Base-by-base conservation (phyloP, 306 rosid genomes). In the Herpetospermum pedunculosum region DNA sequence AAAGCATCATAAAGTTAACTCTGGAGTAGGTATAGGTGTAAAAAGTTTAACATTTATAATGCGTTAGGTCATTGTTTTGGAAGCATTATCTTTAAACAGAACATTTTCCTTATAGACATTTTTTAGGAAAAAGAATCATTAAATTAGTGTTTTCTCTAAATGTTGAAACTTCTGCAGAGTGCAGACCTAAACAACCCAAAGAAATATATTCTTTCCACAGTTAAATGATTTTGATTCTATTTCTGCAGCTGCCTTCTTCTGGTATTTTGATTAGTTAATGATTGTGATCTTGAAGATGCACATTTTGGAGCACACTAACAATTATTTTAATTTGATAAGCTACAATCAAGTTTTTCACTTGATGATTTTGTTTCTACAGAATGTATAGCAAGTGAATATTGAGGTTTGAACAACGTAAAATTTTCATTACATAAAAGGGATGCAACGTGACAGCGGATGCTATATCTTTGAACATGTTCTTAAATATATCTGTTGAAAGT, bases 1-100 rank as follows among this genome's bases (percentile, higher is more conserved):
- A 28, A 83, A 74, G 32, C 57, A 70, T 68, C 79, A 50, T 50
- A 50, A 50, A 50, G 25, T n/a, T 50, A 43, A 68, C 44, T 62
- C 25, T 13, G 32, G 34, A 26, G 2, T 57, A 53, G 65, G 15
- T 8, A 62, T 15, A 43, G 70, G 12, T 8, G 21, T 23, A 41
- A 50, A 30, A 80, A 73, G 15, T 23, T 52, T 10, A 85, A 50
- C 19, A 58, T 43, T 23, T 53, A 8, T 53, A 3, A 30, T 53
- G 48, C 23, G 14, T 54, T 54, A 13, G 34, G 34, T 34, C 11
- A 26, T 25, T 34, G 11, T 26, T 54, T 11, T 54, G 34, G 34
- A 54, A 54, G 16, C 58, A 23, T 10, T 54, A 8, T 54, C 16
- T 53, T 11, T 11, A 25, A 54, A 54, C 62, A 54, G 34, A 54